phyloP scores from a whole-genome alignment of 768 basidiomycete species.

The Imleria badia region DNA sequence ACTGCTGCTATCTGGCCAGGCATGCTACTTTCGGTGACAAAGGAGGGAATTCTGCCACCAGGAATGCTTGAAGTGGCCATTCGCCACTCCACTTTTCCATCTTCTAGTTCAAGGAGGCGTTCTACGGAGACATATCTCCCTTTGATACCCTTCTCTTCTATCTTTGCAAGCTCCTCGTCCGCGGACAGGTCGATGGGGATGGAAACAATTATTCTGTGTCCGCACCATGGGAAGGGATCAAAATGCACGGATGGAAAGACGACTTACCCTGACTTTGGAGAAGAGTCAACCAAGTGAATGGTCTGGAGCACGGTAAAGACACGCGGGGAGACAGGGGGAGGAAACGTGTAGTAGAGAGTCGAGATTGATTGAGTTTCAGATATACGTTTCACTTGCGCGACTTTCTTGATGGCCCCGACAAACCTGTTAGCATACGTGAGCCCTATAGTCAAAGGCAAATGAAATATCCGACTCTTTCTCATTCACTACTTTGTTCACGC shows the following conservation, averaged over 20 bases:
- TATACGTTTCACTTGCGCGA: slow-evolving; percentile 57
- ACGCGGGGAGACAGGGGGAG: slow-evolving; percentile 67
- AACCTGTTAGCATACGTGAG: slow-evolving; percentile 43
- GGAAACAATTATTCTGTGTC: slow-evolving; percentile 45
- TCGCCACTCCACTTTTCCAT: slow-evolving; percentile 70
- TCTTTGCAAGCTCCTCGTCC: slow-evolving; percentile 54
- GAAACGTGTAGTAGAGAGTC: slow-evolving; percentile 72
- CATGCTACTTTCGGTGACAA: slow-evolving; percentile 61
- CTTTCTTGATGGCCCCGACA: slow-evolving; percentile 63
- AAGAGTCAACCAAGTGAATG: slow-evolving; percentile 47
- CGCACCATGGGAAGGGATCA: neutral
- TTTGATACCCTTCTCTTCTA: slow-evolving; percentile 63
- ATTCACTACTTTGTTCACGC: slow-evolving; percentile 61
- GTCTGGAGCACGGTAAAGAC: slow-evolving; percentile 76
- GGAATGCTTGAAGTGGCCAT: slow-evolving; percentile 79
- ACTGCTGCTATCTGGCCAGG: slow-evolving; percentile 64
- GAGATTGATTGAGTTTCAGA: slow-evolving; percentile 67
- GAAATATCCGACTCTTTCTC: slow-evolving; percentile 58
- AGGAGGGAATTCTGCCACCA: slow-evolving; percentile 67
- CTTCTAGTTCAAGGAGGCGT: slow-evolving; percentile 56
- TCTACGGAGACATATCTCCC: slow-evolving; percentile 75
- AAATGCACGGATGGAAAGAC: neutral
- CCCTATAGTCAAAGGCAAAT: neutral
- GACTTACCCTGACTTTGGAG: slow-evolving; percentile 61
- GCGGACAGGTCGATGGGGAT: slow-evolving; percentile 66